These are phyloP conservation scores for Pleurotus sapidus DNA, from an alignment of 768 basidiomycete species.

Conservation along the genomic window DNA sequence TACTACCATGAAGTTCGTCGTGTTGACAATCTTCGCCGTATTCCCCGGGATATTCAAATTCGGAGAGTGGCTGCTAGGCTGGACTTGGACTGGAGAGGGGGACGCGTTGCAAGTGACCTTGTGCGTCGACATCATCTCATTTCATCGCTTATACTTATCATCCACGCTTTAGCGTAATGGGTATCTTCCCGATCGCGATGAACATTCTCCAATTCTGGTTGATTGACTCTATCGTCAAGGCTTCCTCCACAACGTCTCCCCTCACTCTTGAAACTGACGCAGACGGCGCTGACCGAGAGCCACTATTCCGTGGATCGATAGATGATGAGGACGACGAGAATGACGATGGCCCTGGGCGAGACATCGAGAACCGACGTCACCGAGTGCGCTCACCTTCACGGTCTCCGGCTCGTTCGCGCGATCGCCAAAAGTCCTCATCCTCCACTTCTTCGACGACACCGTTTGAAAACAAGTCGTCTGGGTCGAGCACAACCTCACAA, in stretches of 20 bases:
- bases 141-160: neutral
- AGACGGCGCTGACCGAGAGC: slow-evolving; percentile 49
- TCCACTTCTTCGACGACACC: slow-evolving; percentile 20
- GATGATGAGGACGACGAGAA: slow-evolving; percentile 48
- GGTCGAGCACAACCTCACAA: slow-evolving; percentile 29
- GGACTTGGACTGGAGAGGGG: slow-evolving; percentile 62
- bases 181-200: slow-evolving; percentile 86
- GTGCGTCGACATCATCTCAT: slow-evolving; percentile 41
- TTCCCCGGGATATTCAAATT: slow-evolving; percentile 68
- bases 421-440: slow-evolving; percentile 22
- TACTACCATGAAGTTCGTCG: slow-evolving; percentile 86
- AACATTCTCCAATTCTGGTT: slow-evolving; percentile 93
- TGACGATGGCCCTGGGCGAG: slow-evolving; percentile 21
- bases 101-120: slow-evolving; percentile 76
- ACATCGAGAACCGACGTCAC: slow-evolving; percentile 45
- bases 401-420: slow-evolving; percentile 18
- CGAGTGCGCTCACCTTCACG: slow-evolving; percentile 27
- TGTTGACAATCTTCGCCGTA: slow-evolving; percentile 70
- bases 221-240: slow-evolving; percentile 91
- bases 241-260: slow-evolving; percentile 35
- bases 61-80: slow-evolving; percentile 87
- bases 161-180: slow-evolving; percentile 66
- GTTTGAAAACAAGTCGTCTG: slow-evolving; percentile 39
- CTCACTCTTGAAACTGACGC: slow-evolving; percentile 38
- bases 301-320: slow-evolving; percentile 53